Conservation (phyloP, 2,329 filamentous ascomycete genomes). For the Fusarium illudens region DNA sequence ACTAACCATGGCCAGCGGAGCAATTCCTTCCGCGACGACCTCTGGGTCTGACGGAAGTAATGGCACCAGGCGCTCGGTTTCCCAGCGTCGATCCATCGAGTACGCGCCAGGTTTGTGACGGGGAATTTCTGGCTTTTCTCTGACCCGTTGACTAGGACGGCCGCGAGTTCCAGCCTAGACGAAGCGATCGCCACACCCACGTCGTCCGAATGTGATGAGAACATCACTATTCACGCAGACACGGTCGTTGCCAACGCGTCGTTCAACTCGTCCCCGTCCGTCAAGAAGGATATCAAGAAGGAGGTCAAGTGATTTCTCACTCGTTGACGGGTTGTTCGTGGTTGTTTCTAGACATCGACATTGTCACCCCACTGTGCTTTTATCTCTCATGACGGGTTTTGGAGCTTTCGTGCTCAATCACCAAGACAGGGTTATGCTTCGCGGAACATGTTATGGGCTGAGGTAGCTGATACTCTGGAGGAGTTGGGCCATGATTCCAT, state of each 20-base stretch:
- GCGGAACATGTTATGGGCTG: slow-evolving; percentile 50
- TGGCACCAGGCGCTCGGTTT: slow-evolving; percentile 42
- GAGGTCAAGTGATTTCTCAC: slow-evolving; percentile 32
- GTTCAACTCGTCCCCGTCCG: slow-evolving; percentile 56
- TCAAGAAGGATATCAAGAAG: slow-evolving; percentile 53
- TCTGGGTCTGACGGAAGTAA: slow-evolving; percentile 25
- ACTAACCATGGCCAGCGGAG: slow-evolving; percentile 22
- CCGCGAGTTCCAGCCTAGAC: slow-evolving; percentile 52
- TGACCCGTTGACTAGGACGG: slow-evolving; percentile 49
- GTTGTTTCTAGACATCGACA: background rate
- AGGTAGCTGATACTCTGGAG: slow-evolving; percentile 47
- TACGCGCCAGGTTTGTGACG: slow-evolving; percentile 43
- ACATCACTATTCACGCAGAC: slow-evolving; percentile 63
- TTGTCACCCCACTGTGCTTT: slow-evolving; percentile 10
- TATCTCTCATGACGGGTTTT: slow-evolving; percentile 23
- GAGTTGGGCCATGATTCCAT: slow-evolving; percentile 44
- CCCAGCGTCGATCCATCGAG: slow-evolving; percentile 48
- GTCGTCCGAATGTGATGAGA: slow-evolving; percentile 62
- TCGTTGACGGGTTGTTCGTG: background rate
- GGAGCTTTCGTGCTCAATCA: slow-evolving; percentile 31
- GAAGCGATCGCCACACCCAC: slow-evolving; percentile 51
- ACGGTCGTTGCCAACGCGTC: slow-evolving; percentile 56
- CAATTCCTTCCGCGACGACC: background rate
- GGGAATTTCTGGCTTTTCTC: slow-evolving; percentile 41
- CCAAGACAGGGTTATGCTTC: slow-evolving; percentile 42